Evolutionary conservation across 2,329 filamentous ascomycete genomes (phyloP).

Genomic region (Colletotrichum chlorophyti): DNA sequence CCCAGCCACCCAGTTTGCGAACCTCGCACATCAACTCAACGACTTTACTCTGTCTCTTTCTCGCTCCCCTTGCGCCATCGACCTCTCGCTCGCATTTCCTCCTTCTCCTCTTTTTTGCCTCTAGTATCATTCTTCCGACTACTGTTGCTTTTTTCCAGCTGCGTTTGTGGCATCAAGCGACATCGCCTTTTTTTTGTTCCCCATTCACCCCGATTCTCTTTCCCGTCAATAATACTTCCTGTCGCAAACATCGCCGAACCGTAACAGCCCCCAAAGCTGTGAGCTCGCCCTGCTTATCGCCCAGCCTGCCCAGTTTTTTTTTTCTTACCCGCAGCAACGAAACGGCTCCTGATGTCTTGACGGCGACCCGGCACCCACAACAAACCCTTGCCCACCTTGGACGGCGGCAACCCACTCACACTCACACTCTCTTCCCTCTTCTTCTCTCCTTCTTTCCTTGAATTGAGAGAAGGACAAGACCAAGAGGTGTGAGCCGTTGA

Average conservation of each 20-base stretch:
- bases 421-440: constrained; percentile 10
- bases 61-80: constrained; percentile 15
- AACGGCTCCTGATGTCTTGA: constrained; percentile 28
- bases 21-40: constrained; percentile 9
- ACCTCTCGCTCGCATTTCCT: constrained; percentile 1
- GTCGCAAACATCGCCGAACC: constrained; percentile 21
- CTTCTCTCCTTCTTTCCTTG: constrained; percentile 23
- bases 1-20: constrained; percentile 28
- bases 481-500: constrained; percentile 27
- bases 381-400: constrained; percentile 27
- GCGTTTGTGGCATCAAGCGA: constrained; percentile 20
- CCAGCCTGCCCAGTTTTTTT: constrained; percentile 27
- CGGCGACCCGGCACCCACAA: constrained; percentile 25
- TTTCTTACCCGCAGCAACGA: constrained; percentile 20
- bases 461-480: constrained; percentile 24
- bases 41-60: constrained; percentile 6
- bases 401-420: constrained; percentile 25
- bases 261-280: constrained; percentile 8
- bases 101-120: neutral
- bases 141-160: constrained; percentile 15
- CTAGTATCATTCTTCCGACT: constrained; percentile 1
- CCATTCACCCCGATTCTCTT: too few species aligned
- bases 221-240: too few species aligned
- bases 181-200: neutral
- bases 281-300: constrained; percentile 24